phyloP scores from a whole-genome alignment of 257 asterid genomes.

The Echium plantagineum region DNA sequence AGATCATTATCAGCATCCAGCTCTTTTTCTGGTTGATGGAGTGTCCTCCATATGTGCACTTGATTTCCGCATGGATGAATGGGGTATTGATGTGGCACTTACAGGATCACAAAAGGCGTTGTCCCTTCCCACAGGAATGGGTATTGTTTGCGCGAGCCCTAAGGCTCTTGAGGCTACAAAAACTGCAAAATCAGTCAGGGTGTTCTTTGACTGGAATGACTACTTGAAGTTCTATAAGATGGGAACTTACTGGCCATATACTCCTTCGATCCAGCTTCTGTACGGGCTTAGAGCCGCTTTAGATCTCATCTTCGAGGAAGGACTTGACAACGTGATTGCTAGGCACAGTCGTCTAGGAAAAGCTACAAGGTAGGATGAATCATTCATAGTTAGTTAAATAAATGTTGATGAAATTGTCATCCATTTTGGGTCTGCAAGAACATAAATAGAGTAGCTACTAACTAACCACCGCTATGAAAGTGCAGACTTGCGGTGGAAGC shows the following conservation, averaged over 20 bases:
- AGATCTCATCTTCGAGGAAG: constrained; percentile 94
- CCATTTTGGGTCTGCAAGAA: too few species aligned
- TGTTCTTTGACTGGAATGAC: constrained; percentile 94
- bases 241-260: constrained; percentile 98
- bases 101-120: constrained; percentile 97
- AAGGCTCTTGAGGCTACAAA: constrained; percentile 87
- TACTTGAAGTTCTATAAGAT: constrained; percentile 84
- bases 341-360: constrained; percentile 81
- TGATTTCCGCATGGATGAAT: constrained; percentile 97
- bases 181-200: constrained; percentile 82
- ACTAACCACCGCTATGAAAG: not conserved
- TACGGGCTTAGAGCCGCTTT: constrained; percentile 81
- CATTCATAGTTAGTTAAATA: too few species aligned
- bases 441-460: too few species aligned
- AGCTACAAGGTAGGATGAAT: constrained; percentile 61
- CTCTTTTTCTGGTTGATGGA: constrained; percentile 89
- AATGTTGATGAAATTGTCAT: too few species aligned
- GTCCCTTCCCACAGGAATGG: constrained; percentile 91
- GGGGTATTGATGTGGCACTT: constrained; percentile 96
- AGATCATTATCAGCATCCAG: constrained; percentile 95
- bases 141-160: constrained; percentile 92
- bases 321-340: constrained; percentile 80
- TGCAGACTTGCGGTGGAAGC: constrained; percentile 93
- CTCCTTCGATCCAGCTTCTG: constrained; percentile 92
- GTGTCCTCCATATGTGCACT: constrained; percentile 97